Percentiles rank a stretch among this genome's conserved stretches.
Conservation (phyloP, 768 basidiomycete species). For the Calocybe gangraenosa region DNA sequence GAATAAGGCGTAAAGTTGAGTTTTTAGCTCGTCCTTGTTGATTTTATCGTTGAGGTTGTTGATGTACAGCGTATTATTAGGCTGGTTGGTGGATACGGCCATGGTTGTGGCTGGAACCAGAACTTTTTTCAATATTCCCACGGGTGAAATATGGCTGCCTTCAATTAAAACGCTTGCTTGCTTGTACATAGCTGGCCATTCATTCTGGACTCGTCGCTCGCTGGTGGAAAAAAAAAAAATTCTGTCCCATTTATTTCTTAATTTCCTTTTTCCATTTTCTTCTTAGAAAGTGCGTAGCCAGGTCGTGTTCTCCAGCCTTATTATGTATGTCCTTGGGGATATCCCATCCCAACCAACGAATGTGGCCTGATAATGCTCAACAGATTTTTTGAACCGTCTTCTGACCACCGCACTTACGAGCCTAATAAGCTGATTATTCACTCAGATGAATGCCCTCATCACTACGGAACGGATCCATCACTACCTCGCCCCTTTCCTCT, state of each 20-base stretch:
- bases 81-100: constrained; percentile 59
- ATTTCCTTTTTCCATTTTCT: neutral
- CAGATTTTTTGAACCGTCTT: constrained; percentile 8
- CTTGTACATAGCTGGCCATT: no score
- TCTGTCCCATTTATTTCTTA: no score
- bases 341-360: neutral
- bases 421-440: constrained; percentile 21
- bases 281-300: neutral
- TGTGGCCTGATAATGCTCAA: constrained; percentile 13
- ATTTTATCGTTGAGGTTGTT: constrained; percentile 92
- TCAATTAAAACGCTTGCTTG: neutral
- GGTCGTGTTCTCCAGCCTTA: neutral
- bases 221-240: no score
- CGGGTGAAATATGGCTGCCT: constrained; percentile 7
- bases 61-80: constrained; percentile 86
- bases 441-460: constrained; percentile 15
- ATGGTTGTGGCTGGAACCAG: constrained; percentile 21
- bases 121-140: constrained; percentile 18
- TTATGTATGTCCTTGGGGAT: neutral
- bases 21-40: constrained; percentile 84
- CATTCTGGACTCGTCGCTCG: no score
- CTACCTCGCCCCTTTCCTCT: constrained; percentile 63
- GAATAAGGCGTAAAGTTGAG: constrained; percentile 84
- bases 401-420: neutral
- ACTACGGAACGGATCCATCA: constrained; percentile 39